These are phyloP conservation scores for Paecilomyces variotii DNA, from an alignment of 2,329 filamentous ascomycete species.

Conservation along the genomic window DNA sequence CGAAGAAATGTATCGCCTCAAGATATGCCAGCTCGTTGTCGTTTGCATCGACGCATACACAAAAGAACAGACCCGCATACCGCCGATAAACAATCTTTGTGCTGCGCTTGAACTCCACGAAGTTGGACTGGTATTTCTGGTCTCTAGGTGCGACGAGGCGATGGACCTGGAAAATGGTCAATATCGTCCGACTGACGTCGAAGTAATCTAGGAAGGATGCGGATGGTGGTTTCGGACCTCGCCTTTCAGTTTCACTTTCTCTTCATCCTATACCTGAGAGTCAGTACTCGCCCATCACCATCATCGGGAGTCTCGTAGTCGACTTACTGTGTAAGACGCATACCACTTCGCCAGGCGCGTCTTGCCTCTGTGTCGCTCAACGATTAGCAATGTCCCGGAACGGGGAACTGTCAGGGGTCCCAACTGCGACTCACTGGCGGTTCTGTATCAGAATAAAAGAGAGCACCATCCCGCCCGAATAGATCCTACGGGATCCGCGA, in stretches of 20 bases:
- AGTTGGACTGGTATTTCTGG: slow-evolving; percentile 99
- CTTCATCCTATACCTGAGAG: slow-evolving; percentile 60
- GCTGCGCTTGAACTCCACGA: slow-evolving; percentile 67
- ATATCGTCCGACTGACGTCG: slow-evolving; percentile 1
- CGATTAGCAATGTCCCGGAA: slow-evolving; percentile 1
- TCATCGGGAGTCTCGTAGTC: background rate
- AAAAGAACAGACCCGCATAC: slow-evolving; percentile 98
- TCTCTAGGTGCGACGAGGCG: slow-evolving; percentile 94
- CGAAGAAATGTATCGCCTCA: slow-evolving; percentile 98
- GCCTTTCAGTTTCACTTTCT: slow-evolving; percentile 98
- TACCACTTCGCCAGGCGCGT: slow-evolving; percentile 99
- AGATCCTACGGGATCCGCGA: background rate
- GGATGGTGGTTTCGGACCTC: slow-evolving; percentile 51
- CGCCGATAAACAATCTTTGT: slow-evolving; percentile 96
- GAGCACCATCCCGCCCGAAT: slow-evolving; percentile 47
- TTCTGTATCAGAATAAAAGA: slow-evolving; percentile 90
- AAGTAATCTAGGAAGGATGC: background rate
- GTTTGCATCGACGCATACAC: slow-evolving; percentile 96
- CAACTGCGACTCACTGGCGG: slow-evolving; percentile 56
- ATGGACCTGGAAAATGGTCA: slow-evolving; percentile 58
- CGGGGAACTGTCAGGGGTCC: slow-evolving; percentile 3
- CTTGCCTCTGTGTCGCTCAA: slow-evolving; percentile 65
- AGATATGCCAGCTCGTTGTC: slow-evolving; percentile 97
- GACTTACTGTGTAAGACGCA: slow-evolving; percentile 73
- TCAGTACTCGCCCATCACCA: background rate